Base-by-base conservation (phyloP, 2,329 filamentous ascomycete species). In the Colletotrichum limetticola region DNA sequence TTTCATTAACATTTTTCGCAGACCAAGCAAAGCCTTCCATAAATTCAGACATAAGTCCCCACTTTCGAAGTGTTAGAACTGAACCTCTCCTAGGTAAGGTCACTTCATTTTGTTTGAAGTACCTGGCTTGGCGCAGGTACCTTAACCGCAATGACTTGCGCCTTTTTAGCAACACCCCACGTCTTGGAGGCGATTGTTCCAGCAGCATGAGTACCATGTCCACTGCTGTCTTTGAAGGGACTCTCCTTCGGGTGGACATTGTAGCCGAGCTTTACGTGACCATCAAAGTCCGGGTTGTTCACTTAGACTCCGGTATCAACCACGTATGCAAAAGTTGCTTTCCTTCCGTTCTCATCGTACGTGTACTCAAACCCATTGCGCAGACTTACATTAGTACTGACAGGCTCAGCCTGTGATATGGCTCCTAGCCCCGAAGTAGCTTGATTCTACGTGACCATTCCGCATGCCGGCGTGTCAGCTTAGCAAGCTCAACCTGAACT, bases 241-340 rank as follows among this genome's bases (percentile, higher is more conserved):
- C 76, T 78, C 55, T 79, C 79, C 57, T 79, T 79, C 57, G 78
- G 78, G 3, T 79, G 74, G 9, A 80, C 80, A 30, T 83, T 85
- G 68, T 80, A 81, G 2, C 82, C 82, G 24, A 79, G 80, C n/a
- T 75, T 77, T 32, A 85, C 86, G 9, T 85, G 83, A 12, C 83
- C 83, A 57, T 82, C 83, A 52, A 87, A 86, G 46, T 86, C 82
- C 59, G 78, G 42, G 75, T 91, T 88, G 2, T 78, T 71, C 19
- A 80, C 83, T 63, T 83, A 82, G 69, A 91, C 85, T 52, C 89
- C 88, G 0, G 86, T 89, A 77, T 91, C 88, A 66, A 91, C 79
- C 58, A 91, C 79, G 76, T 90, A 91, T 42, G 85, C 81, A 68
- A 83, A 89, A 49, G 80, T 84, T 19, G 79, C 83, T 12, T 77